A percentile compares a stretch with the other conserved stretches of the same genome.
These are phyloP conservation scores for Phialocephala subalpina DNA, from an alignment of 2,329 filamentous ascomycete genomes.

Conservation along the genomic window DNA sequence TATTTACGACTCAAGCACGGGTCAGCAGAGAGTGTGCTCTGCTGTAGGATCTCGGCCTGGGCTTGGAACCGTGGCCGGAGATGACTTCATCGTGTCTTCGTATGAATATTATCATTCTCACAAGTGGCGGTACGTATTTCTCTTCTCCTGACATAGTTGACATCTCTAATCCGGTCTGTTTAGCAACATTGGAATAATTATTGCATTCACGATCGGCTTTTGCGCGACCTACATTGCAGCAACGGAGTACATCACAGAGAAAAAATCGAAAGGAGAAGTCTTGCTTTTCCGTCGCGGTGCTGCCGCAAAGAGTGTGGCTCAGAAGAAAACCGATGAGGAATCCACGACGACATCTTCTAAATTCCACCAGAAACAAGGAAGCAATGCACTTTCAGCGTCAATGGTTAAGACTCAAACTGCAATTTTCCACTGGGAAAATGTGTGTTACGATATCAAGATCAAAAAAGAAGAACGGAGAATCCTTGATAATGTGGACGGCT, in stretches of 20 bases:
- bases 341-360: not conserved
- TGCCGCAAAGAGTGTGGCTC: slow-evolving; percentile 6
- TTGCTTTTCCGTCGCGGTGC: slow-evolving; percentile 73
- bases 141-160: too few relatives aligned
- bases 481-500: slow-evolving; percentile 71
- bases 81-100: too few relatives aligned
- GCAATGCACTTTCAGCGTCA: too few relatives aligned
- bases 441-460: slow-evolving; percentile 79
- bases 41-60: too few relatives aligned
- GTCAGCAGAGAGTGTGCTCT: too few relatives aligned
- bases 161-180: slow-evolving; percentile 75
- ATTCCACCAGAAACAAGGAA: too few relatives aligned
- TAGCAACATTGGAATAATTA: slow-evolving; percentile 72
- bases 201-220: slow-evolving; percentile 69
- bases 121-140: slow-evolving; percentile 74
- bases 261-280: slow-evolving; percentile 79
- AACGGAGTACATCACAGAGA: slow-evolving; percentile 59
- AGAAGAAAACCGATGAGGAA: slow-evolving; percentile 11
- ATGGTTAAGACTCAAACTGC: too few relatives aligned
- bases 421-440: slow-evolving; percentile 34
- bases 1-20: not conserved
- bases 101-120: slow-evolving; percentile 49
- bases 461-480: slow-evolving; percentile 69
- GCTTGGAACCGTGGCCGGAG: too few relatives aligned
- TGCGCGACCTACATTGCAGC: slow-evolving; percentile 65